phyloP scores from a whole-genome alignment of 2,329 filamentous ascomycete species.

The Fusarium circinatum region DNA sequence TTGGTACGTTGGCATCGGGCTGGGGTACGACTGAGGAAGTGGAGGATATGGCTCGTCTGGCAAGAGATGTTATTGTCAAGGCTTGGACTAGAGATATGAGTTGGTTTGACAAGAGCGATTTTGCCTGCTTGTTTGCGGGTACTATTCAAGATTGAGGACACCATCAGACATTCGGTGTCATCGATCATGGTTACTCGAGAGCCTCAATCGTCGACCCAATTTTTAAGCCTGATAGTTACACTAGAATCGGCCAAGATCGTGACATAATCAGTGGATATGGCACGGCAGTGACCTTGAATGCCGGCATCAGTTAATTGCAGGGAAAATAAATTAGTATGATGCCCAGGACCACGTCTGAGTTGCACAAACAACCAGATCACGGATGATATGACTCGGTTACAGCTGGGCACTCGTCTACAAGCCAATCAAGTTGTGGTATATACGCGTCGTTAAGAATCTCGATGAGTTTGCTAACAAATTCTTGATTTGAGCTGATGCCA shows the following conservation, averaged over 20 bases:
- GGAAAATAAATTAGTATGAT: not conserved
- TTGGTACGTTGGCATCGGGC: not conserved
- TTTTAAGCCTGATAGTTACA: conserved; percentile 5
- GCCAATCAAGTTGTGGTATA: not conserved
- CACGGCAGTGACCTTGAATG: not conserved
- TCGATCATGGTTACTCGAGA: not conserved
- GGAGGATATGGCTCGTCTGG: not conserved
- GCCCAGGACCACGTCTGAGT: not conserved
- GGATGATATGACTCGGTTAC: not conserved
- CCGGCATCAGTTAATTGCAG: not conserved
- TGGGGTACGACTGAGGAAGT: not conserved
- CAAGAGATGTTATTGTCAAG: not conserved
- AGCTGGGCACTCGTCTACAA: not conserved
- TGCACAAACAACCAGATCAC: not conserved
- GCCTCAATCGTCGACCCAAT: not conserved
- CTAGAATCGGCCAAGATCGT: not conserved
- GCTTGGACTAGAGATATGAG: not conserved
- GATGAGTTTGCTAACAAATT: conserved; percentile 1
- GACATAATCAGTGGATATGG: conserved; percentile 5
- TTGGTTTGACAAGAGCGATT: conserved; percentile 3
- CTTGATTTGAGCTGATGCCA: conserved; percentile 25
- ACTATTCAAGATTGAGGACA: no score
- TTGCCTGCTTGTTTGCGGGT: conserved; percentile 1
- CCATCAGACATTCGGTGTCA: fast-evolving
- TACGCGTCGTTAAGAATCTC: conserved; percentile 1